These are phyloP conservation scores for Talaromyces rugulosus DNA, from an alignment of 2,329 filamentous ascomycete species.

Conservation along the genomic window DNA sequence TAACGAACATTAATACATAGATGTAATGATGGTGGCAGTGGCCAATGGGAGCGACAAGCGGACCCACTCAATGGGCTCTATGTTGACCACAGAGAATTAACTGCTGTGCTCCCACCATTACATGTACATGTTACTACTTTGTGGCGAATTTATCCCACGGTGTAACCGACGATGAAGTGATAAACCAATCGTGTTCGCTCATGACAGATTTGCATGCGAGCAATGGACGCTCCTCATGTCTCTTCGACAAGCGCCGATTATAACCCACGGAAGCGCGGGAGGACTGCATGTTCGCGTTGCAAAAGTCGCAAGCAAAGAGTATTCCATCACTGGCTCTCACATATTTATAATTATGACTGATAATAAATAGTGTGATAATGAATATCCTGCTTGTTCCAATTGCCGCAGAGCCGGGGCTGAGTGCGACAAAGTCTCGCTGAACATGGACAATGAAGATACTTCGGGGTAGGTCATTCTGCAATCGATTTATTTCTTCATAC, in stretches of 20 bases:
- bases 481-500: background rate
- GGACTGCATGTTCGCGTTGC: conserved; percentile 45
- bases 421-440: conserved; percentile 42
- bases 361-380: conserved; percentile 39
- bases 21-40: background rate
- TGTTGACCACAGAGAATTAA: background rate
- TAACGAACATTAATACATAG: background rate
- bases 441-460: conserved; percentile 30
- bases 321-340: conserved; percentile 4
- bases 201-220: background rate
- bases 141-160: background rate
- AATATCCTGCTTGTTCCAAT: conserved; percentile 43
- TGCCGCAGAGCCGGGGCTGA: conserved; percentile 39
- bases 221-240: conserved; percentile 6
- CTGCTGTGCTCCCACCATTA: background rate
- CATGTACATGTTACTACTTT: background rate
- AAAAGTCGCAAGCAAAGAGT: conserved; percentile 46
- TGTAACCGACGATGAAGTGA: background rate
- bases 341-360: background rate
- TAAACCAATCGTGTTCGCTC: background rate
- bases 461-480: conserved; percentile 25
- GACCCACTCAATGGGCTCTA: background rate
- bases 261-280: conserved; percentile 43
- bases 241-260: conserved; percentile 24
- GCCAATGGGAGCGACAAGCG: background rate